Evolutionary conservation across 768 basidiomycete species (phyloP).

Genomic region (Omphalotus guepiniiformis): DNA sequence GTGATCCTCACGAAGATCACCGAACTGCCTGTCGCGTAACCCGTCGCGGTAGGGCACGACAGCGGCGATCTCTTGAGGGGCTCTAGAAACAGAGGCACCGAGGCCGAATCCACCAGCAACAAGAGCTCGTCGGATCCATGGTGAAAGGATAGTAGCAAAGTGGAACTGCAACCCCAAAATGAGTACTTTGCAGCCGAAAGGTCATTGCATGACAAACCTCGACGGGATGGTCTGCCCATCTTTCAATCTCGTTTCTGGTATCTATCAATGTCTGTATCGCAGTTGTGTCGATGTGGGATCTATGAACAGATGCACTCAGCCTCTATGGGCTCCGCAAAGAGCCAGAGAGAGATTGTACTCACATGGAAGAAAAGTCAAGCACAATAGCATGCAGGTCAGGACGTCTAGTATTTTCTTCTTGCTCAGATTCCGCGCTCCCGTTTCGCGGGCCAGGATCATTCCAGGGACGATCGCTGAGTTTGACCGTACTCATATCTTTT

Average conservation of each 20-base stretch:
- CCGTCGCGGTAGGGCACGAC: conserved; percentile 65
- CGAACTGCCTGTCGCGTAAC: conserved; percentile 22
- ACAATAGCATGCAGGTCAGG: conserved; percentile 83
- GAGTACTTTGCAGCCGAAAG: neutral
- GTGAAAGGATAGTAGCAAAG: conserved; percentile 87
- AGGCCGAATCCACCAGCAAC: conserved; percentile 89
- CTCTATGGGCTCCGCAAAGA: neutral
- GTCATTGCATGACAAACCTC: conserved; percentile 42
- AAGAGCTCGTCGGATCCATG: conserved; percentile 89
- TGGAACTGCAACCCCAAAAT: conserved; percentile 61
- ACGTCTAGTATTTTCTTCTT: conserved; percentile 44
- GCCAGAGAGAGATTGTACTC: conserved; percentile 21
- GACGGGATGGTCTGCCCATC: conserved; percentile 73
- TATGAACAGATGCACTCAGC: conserved; percentile 22
- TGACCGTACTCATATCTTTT: conserved; percentile 62
- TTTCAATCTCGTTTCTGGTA: conserved; percentile 80
- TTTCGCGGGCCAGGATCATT: conserved; percentile 81
- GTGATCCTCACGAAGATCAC: conserved; percentile 19
- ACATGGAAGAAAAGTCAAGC: conserved; percentile 86
- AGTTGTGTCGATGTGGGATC: conserved; percentile 88
- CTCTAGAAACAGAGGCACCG: conserved; percentile 40
- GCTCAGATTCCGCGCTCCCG: conserved; percentile 42
- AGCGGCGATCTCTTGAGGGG: conserved; percentile 64
- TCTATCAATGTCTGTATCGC: conserved; percentile 90
- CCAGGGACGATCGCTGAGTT: conserved; percentile 79